phyloP scores from a whole-genome alignment of 1,284 basidiomycete species.

The Anthracocystis walkeri region DNA sequence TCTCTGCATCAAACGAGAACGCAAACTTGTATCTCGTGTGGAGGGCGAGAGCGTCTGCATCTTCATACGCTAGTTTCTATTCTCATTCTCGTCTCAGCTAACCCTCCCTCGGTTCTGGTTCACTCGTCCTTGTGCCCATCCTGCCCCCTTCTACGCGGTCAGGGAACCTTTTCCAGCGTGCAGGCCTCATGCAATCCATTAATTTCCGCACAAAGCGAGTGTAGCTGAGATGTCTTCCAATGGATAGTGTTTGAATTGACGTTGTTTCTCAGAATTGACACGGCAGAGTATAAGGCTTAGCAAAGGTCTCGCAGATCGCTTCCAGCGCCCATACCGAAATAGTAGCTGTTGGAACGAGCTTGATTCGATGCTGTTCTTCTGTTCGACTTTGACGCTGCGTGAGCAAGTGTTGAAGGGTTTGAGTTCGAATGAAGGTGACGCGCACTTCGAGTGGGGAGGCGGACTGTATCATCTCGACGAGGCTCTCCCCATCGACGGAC shows the following conservation, averaged over 20 bases:
- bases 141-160: too few species aligned
- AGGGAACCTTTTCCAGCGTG: too few species aligned
- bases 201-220: too few species aligned
- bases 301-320: slow-evolving; percentile 30
- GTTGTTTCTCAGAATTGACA: not conserved
- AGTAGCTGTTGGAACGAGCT: slow-evolving; percentile 29
- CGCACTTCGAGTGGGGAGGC: slow-evolving; percentile 6
- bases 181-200: too few species aligned
- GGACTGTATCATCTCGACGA: slow-evolving; percentile 23
- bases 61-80: too few species aligned
- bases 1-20: too few species aligned
- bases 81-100: too few species aligned
- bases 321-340: slow-evolving; percentile 30
- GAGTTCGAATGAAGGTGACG: slow-evolving; percentile 19
- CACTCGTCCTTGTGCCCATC: too few species aligned
- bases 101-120: too few species aligned
- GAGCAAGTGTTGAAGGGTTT: not conserved
- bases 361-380: slow-evolving; percentile 8
- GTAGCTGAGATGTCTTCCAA: too few species aligned
- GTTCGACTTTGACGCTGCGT: not conserved
- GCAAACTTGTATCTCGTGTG: too few species aligned
- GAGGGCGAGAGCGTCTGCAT: too few species aligned
- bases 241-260: not conserved
- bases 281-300: not conserved
- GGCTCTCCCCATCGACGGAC: slow-evolving; percentile 47